Conservation (phyloP, 768 basidiomycete species). For the Leccinum barrowsii region DNA sequence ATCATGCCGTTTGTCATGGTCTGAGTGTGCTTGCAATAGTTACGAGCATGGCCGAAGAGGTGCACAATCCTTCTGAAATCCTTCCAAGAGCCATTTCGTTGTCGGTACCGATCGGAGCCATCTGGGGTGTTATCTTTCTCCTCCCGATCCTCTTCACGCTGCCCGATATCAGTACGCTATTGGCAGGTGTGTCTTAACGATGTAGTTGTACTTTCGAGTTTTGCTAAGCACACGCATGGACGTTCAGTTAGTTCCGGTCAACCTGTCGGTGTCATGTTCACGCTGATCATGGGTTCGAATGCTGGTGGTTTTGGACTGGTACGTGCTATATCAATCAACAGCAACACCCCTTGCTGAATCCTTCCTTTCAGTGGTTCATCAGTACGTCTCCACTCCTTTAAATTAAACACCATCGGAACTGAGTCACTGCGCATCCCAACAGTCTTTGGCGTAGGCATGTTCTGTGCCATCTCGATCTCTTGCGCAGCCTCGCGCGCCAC, state of each 20-base stretch:
- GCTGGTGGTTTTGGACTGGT: constrained; percentile 63
- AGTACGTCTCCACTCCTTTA: constrained; percentile 24
- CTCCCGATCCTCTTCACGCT: constrained; percentile 65
- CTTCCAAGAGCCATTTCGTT: constrained; percentile 54
- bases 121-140: constrained; percentile 52
- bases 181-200: constrained; percentile 40
- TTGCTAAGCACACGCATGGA: constrained; percentile 1
- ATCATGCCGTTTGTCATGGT: neutral
- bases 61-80: constrained; percentile 51
- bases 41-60: constrained; percentile 67
- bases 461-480: constrained; percentile 64
- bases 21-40: constrained; percentile 33
- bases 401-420: too few relatives aligned
- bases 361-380: constrained; percentile 37
- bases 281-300: constrained; percentile 56
- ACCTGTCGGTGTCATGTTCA: constrained; percentile 61
- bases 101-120: constrained; percentile 50
- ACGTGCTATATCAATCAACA: constrained; percentile 15
- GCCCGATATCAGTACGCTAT: constrained; percentile 50
- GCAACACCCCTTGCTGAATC: neutral
- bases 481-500: constrained; percentile 67
- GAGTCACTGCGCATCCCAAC: neutral
- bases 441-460: constrained; percentile 55
- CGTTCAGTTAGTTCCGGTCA: constrained; percentile 54
- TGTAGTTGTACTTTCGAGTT: neutral